These are phyloP conservation scores for Ocimum tenuiflorum DNA, from an alignment of 257 asterid genomes.

Conservation along the genomic window DNA sequence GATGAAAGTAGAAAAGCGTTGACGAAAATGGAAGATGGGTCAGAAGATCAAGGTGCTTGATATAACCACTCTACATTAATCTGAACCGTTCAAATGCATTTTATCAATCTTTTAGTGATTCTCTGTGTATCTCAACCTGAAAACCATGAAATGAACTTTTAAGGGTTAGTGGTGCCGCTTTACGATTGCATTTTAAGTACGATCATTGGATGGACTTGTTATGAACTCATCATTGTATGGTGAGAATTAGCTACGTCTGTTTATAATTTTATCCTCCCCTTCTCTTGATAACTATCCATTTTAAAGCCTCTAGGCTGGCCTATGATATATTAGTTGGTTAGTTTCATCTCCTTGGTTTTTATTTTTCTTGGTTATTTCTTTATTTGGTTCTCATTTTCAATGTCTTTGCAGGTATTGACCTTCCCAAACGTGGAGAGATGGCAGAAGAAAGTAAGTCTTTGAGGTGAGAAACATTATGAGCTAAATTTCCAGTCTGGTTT, in stretches of 20 bases:
- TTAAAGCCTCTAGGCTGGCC: not conserved
- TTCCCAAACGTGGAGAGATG: constrained; percentile 26
- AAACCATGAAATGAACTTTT: not conserved
- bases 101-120: constrained; percentile 8
- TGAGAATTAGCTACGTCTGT: not conserved
- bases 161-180: not conserved
- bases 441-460: constrained; percentile 30
- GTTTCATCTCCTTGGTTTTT: not conserved
- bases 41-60: constrained; percentile 49
- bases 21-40: constrained; percentile 35
- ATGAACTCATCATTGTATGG: not conserved
- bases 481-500: constrained; percentile 6
- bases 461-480: constrained; percentile 32
- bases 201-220: not conserved
- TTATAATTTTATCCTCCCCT: not conserved
- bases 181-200: not conserved
- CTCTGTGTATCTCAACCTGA: not conserved
- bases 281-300: not conserved
- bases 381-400: constrained; percentile 19
- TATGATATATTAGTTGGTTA: constrained; percentile 1
- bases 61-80: constrained; percentile 1
- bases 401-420: constrained; percentile 39
- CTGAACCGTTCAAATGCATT: not conserved
- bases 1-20: constrained; percentile 43
- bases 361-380: not conserved